Evolutionary conservation across 805 yeast genomes (phyloP).

Genomic region (Kodamaea kakaduensis): DNA sequence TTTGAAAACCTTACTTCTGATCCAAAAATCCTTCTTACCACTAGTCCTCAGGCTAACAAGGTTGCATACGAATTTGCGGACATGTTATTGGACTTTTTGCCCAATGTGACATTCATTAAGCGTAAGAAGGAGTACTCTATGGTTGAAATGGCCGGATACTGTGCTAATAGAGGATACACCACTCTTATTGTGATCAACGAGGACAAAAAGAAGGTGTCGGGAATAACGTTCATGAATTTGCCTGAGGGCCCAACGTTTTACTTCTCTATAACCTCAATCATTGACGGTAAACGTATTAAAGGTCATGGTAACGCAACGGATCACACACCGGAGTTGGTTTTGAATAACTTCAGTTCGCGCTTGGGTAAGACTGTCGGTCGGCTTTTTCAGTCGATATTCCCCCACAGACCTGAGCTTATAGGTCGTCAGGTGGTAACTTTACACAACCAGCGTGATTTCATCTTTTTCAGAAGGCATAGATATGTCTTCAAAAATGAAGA

Average conservation of each 20-base stretch:
- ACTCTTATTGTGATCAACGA: slow-evolving; percentile 88
- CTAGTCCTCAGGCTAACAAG: slow-evolving; percentile 81
- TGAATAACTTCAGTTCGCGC: slow-evolving; percentile 89
- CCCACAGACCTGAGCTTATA: slow-evolving; percentile 87
- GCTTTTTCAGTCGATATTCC: slow-evolving; percentile 86
- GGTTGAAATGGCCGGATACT: slow-evolving; percentile 81
- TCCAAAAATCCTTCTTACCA: slow-evolving; percentile 88
- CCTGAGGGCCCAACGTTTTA: slow-evolving; percentile 96
- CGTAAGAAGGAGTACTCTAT: slow-evolving; percentile 80
- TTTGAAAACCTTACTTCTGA: slow-evolving; percentile 46
- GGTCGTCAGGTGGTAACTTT: slow-evolving; percentile 95
- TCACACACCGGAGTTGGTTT: slow-evolving; percentile 86
- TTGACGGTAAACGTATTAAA: slow-evolving; percentile 65
- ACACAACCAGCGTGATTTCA: slow-evolving; percentile 94
- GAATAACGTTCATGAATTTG: slow-evolving; percentile 86
- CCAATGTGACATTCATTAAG: slow-evolving; percentile 81
- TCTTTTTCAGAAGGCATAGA: slow-evolving; percentile 93
- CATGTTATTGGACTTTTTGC: slow-evolving; percentile 75
- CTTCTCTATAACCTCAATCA: slow-evolving; percentile 75
- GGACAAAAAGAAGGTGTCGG: slow-evolving; percentile 88
- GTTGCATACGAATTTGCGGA: slow-evolving; percentile 90
- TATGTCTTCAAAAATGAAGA: slow-evolving; percentile 87
- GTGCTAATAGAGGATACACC: slow-evolving; percentile 80
- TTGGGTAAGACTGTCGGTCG: slow-evolving; percentile 92
- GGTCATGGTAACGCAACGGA: slow-evolving; percentile 92